Conservation (phyloP, 2,329 filamentous ascomycete species). For the Fusarium pseudocircinatum region DNA sequence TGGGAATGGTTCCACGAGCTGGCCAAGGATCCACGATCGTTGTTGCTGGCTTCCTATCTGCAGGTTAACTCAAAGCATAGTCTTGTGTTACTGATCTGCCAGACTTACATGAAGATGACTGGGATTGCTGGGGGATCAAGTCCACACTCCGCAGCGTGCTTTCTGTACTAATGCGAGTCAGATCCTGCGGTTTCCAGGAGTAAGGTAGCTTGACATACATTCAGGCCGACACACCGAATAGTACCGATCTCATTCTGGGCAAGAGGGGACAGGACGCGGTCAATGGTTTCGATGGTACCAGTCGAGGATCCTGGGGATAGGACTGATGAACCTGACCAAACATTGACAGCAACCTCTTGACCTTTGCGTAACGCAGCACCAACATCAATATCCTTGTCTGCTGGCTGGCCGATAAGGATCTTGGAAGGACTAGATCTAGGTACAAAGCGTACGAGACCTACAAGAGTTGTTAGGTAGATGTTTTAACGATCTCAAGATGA, state of each 20-base stretch:
- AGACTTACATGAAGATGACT: constrained; percentile 61
- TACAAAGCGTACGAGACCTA: constrained; percentile 68
- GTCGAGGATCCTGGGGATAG: constrained; percentile 63
- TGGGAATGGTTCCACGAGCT: constrained; percentile 61
- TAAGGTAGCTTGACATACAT: constrained; percentile 48
- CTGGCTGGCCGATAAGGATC: constrained; percentile 65
- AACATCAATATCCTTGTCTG: constrained; percentile 63
- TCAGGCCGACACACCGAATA: constrained; percentile 68
- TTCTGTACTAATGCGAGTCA: constrained; percentile 45
- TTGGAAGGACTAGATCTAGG: constrained; percentile 60
- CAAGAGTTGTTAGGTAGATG: not conserved
- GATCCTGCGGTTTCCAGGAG: not conserved
- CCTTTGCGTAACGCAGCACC: constrained; percentile 65
- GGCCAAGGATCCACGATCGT: constrained; percentile 64
- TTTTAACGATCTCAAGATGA: not conserved
- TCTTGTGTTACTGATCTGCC: no score
- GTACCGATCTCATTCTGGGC: constrained; percentile 57
- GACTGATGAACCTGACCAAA: constrained; percentile 68
- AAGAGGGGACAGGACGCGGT: constrained; percentile 57
- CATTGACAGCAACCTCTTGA: constrained; percentile 63
- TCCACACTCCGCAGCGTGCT: constrained; percentile 58
- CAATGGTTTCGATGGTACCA: constrained; percentile 56
- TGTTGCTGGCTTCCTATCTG: constrained; percentile 59
- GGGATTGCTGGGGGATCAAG: constrained; percentile 63
- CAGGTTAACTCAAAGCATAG: not conserved